Base-by-base conservation (phyloP, 192 early-diverging fungal genomes). In the Funneliformis geosporum region DNA sequence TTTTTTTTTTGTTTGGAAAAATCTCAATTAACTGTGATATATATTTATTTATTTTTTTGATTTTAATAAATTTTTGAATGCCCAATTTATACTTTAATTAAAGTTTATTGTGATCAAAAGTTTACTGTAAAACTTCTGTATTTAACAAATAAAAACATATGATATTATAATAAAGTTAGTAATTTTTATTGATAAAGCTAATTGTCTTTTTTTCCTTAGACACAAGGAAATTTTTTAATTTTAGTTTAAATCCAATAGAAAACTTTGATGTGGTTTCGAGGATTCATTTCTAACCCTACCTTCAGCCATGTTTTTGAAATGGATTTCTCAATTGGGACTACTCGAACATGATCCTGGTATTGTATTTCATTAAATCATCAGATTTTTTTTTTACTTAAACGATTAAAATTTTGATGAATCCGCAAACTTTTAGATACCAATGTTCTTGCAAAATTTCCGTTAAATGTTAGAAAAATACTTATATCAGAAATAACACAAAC, bases 341-440 rank as follows among this genome's bases (percentile, higher is more conserved):
- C 86, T 95, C 78, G 74, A 90, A 62, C 93, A 91, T 82, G 86
- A 91, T 83, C 83, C 91, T 82, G 91, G 94, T 94, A 88, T 46
- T 62, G 43, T 40, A 4, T 60, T 47, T 33, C 67, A 40, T 21
- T 16, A 43, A 39, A n/a, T n/a, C n/a, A n/a, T n/a, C n/a, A n/a
- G n/a, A n/a, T n/a, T n/a, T n/a, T n/a, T n/a, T 69, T 16, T n/a
- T 27, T 14, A 43, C 55, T 23, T 16, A 72, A 27, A 33, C 27
- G 60, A 65, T 28, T 75, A 40, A 6, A 33, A 67, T 47, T 55
- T 61, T 46, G 14, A 8, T 55, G 33, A 25, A 43, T 78, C 14
- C 27, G 61, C 21, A 39, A 8, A 62, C 79, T 28, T 25, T 10
- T 83, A 95, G 94, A 94, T 70, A 91, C 90, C 46, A 87, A 91